Base-by-base conservation (phyloP, 371 early-diverging fungal genomes). In the Thermomucor indicae-seudaticae region DNA sequence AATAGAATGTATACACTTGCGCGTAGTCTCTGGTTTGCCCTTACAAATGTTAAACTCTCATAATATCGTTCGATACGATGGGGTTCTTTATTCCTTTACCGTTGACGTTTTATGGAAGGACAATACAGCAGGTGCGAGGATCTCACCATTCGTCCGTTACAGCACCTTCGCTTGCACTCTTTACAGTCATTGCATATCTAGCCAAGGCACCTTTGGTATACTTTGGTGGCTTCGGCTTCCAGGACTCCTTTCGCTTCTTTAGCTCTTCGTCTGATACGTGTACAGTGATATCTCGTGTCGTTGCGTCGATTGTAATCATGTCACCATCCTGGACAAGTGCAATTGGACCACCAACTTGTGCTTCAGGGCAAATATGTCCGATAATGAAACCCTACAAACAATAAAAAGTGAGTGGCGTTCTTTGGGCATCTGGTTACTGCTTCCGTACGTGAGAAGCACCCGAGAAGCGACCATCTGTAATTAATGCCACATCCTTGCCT, bases 401-500 rank as follows among this genome's bases (percentile, higher is more conserved):
- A 29, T 30, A 29, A 43, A 11, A 39, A 27, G n/a, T n/a, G n/a
- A n/a, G n/a, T n/a, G n/a, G n/a, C n/a, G n/a, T n/a, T n/a, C n/a
- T n/a, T n/a, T n/a, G n/a, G n/a, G n/a, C n/a, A n/a, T n/a, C n/a
- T n/a, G n/a, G n/a, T n/a, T n/a, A n/a, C n/a, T n/a, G n/a, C n/a
- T n/a, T n/a, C n/a, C 78, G 63, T 64, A 80, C 88, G 68, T 97
- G 97, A 59, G 85, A 85, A 16, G 92, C 97, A 49, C 97, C 97
- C n/a, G 93, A 93, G 83, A 97, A 97, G 28, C 96, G 86, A 28
- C 96, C 97, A 56, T 97, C 97, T 2, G 97, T 97, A 28, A 97
- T 64, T 52, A 97, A 75, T 2, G 96, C 96, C 22, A 95, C 96
- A 61, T 95, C 89, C 51, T 94, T 84, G 58, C 97, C 97, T 43